Percentiles rank a stretch among this genome's conserved stretches.
Conservation (phyloP, 345 rosid genomes). For the Citrus mangshanensis region DNA sequence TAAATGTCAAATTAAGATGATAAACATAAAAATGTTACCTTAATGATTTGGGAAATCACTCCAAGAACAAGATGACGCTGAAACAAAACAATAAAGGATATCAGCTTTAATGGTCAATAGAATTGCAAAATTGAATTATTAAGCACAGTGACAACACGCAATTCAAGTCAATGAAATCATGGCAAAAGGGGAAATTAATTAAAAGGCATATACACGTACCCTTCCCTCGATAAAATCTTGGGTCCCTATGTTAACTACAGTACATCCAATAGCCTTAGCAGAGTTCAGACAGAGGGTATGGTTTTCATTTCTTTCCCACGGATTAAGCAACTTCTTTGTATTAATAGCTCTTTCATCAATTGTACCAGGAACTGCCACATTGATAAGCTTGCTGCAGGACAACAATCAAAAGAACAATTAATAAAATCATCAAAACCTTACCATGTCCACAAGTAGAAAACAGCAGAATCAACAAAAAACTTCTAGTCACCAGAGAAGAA, state of each 20-base stretch:
- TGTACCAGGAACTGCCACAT: conserved; percentile 98
- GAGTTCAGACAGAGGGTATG: conserved; percentile 96
- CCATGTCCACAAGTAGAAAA: background rate
- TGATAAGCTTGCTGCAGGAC: conserved; percentile 82
- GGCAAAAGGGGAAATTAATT: background rate
- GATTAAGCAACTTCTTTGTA: conserved; percentile 91
- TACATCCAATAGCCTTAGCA: conserved; percentile 98
- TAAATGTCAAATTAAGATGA: background rate
- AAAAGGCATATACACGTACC: conserved; percentile 40
- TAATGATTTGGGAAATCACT: conserved; percentile 90
- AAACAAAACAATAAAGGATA: conserved; percentile 24
- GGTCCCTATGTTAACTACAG: conserved; percentile 94
- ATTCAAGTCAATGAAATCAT: background rate
- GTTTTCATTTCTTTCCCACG: conserved; percentile 98
- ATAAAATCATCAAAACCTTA: background rate
- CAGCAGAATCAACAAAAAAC: background rate
- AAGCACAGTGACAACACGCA: background rate
- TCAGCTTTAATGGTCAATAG: background rate
- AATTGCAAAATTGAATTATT: background rate
- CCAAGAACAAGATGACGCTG: conserved; percentile 99
- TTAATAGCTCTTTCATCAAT: conserved; percentile 97
- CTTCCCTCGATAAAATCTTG: conserved; percentile 97
- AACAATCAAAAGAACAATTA: background rate
- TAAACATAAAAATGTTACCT: conserved; percentile 43
- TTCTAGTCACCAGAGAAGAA: conserved; percentile 75